These are phyloP conservation scores for Macaranga tanarius DNA, from an alignment of 441 rosid species.

Conservation along the genomic window DNA sequence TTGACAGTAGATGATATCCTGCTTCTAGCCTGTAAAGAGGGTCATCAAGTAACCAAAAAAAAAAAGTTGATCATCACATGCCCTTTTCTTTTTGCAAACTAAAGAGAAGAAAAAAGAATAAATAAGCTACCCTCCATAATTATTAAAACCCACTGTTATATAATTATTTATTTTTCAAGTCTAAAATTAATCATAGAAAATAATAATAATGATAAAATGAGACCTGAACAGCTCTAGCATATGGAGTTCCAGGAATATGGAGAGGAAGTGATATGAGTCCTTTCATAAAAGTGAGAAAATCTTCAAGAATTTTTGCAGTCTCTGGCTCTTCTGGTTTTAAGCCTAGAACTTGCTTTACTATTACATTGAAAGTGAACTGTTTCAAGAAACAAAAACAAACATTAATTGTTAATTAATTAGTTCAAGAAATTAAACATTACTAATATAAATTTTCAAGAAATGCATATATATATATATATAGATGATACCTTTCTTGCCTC, in stretches of 20 bases:
- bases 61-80: slow-evolving; percentile 44
- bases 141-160: slow-evolving; percentile 14
- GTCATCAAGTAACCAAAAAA: slow-evolving; percentile 1
- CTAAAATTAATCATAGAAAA: not conserved
- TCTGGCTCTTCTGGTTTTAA: slow-evolving; percentile 45
- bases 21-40: slow-evolving; percentile 57
- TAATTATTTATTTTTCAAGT: not conserved
- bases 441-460: not conserved
- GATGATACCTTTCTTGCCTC: slow-evolving; percentile 53
- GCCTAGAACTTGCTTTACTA: slow-evolving; percentile 58
- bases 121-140: not conserved
- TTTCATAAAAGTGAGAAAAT: slow-evolving; percentile 52
- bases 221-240: slow-evolving; percentile 60
- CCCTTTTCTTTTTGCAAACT: slow-evolving; percentile 26
- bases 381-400: not conserved
- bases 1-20: slow-evolving; percentile 51
- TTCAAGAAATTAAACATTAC: not conserved
- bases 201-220: not conserved
- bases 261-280: slow-evolving; percentile 53
- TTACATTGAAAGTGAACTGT: slow-evolving; percentile 66
- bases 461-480: no score
- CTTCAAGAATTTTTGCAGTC: slow-evolving; percentile 43
- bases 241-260: slow-evolving; percentile 57
- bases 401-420: no score
- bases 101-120: not conserved